Conservation (phyloP, 768 basidiomycete genomes). For the Mycena venus region DNA sequence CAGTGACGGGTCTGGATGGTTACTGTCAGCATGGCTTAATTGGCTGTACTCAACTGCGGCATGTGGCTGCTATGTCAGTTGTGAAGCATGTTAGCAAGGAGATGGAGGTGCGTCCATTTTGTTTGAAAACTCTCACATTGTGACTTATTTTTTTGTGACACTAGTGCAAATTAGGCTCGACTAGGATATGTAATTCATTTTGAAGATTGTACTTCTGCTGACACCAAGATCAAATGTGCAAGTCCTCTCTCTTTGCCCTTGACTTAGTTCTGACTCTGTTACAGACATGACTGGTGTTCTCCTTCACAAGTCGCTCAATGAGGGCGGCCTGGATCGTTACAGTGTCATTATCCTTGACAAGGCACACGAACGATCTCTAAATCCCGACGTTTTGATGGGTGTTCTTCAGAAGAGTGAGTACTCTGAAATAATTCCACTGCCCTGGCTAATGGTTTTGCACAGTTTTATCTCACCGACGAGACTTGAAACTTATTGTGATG, state of each 20-base stretch:
- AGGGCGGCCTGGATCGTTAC: constrained; percentile 98
- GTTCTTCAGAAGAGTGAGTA: constrained; percentile 89
- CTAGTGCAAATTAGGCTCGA: constrained; percentile 89
- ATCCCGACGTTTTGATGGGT: constrained; percentile 99
- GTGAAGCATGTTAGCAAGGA: constrained; percentile 99
- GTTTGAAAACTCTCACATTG: background rate
- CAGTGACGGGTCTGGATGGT: no score
- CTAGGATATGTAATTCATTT: constrained; percentile 99
- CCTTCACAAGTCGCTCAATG: constrained; percentile 97
- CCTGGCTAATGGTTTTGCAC: constrained; percentile 19
- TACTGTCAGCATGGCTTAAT: constrained; percentile 92
- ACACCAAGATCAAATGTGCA: constrained; percentile 97
- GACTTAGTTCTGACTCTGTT: constrained; percentile 8
- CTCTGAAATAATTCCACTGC: background rate
- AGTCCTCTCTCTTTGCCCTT: background rate
- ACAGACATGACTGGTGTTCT: constrained; percentile 99
- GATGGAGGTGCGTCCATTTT: constrained; percentile 81
- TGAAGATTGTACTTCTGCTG: constrained; percentile 94
- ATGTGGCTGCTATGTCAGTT: constrained; percentile 99
- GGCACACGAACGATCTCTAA: constrained; percentile 97
- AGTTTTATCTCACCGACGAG: constrained; percentile 91
- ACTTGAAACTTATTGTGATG: constrained; percentile 96
- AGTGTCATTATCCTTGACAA: constrained; percentile 99
- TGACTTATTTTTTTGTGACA: constrained; percentile 14
- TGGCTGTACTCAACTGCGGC: constrained; percentile 97